These are phyloP conservation scores for Umbelopsis sp. DNA, from an alignment of 192 early-diverging fungal genomes.

Conservation along the genomic window DNA sequence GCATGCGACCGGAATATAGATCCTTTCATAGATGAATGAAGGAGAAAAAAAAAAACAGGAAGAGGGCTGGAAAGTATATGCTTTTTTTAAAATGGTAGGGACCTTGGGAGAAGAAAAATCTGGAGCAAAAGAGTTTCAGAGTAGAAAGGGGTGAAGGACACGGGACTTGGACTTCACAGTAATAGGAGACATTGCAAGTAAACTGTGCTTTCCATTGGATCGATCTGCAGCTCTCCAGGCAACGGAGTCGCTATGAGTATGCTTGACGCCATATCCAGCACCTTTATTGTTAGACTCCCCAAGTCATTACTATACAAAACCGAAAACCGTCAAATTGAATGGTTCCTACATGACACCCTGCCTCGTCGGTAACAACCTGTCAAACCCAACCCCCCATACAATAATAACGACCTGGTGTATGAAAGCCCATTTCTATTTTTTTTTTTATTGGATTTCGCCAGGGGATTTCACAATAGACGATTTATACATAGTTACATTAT, in stretches of 20 bases:
- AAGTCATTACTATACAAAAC: neutral
- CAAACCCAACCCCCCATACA: too few species aligned
- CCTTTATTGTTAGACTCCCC: neutral
- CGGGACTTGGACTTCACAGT: neutral
- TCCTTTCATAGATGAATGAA: neutral
- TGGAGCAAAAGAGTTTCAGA: neutral
- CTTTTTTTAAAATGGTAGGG: too few species aligned
- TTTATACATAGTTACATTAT: neutral
- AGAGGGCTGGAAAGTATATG: neutral
- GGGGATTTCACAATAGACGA: neutral
- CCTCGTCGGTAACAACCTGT: too few species aligned
- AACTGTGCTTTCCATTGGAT: neutral
- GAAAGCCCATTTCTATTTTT: too few species aligned
- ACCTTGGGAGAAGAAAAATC: neutral
- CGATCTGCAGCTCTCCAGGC: neutral
- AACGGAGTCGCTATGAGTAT: neutral
- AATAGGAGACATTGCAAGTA: neutral
- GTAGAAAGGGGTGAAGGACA: neutral
- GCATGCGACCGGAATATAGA: neutral
- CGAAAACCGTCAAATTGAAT: neutral
- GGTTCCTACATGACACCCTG: too few species aligned
- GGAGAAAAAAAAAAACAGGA: neutral
- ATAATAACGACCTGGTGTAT: too few species aligned
- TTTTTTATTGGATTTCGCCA: too few species aligned
- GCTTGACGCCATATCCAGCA: neutral